Evolutionary conservation across 345 rosid species (phyloP).

Genomic region (Capsella bursapastoris): DNA sequence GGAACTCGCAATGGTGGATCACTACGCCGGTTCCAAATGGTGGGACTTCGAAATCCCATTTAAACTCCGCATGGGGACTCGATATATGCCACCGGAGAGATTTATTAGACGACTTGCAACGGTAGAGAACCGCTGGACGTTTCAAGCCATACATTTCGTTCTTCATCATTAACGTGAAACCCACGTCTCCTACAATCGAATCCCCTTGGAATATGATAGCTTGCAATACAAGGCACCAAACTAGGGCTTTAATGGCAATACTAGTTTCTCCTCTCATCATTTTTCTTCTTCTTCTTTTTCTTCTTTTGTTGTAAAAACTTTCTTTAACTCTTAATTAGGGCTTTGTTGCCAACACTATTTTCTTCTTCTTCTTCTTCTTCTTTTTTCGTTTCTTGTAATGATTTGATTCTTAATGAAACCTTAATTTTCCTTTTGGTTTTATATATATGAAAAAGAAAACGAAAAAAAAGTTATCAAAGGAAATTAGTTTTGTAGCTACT

Average conservation of each 20-base stretch:
- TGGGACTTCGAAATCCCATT: slow-evolving; percentile 41
- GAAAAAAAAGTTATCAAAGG: slow-evolving; percentile 3
- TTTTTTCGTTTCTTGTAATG: background rate
- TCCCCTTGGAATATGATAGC: slow-evolving; percentile 7
- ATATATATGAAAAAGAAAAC: slow-evolving; percentile 13
- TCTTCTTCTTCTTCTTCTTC: background rate
- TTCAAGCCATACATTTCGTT: slow-evolving; percentile 45
- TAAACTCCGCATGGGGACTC: slow-evolving; percentile 17
- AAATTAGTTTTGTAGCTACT: slow-evolving; percentile 37
- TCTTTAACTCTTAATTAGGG: background rate
- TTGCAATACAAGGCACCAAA: slow-evolving; percentile 38
- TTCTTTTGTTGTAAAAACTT: background rate
- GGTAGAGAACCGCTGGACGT: slow-evolving; percentile 42
- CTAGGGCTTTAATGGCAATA: slow-evolving; percentile 23
- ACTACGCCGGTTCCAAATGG: slow-evolving; percentile 41
- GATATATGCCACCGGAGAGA: slow-evolving; percentile 40
- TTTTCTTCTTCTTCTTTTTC: background rate
- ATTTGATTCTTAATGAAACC: slow-evolving; percentile 13
- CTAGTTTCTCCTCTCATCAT: slow-evolving; percentile 27
- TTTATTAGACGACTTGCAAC: slow-evolving; percentile 32
- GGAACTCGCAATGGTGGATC: slow-evolving; percentile 39
- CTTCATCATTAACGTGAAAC: slow-evolving; percentile 27
- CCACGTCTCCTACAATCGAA: slow-evolving; percentile 29
- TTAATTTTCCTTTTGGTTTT: slow-evolving; percentile 10
- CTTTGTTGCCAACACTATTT: background rate